Evolutionary conservation across 495 filamentous ascomycete genomes (phyloP), one percentile per base, ranked within the genome.

Genomic region (Podospora pseudoanserina): DNA sequence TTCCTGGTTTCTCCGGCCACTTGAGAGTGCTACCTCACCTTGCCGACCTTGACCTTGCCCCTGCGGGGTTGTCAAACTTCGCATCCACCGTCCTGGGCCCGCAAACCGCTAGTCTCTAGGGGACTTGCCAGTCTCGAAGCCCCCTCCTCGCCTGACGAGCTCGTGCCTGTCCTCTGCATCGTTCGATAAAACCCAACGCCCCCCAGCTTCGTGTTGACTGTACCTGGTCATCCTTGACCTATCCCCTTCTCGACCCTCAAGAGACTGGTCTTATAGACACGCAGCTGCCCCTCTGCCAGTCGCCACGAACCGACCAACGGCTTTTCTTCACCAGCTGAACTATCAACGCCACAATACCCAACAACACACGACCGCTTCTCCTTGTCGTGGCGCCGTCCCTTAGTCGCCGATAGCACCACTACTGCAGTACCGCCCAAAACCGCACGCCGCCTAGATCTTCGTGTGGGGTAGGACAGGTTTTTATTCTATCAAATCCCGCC

Each of bases 1-100:
- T 20, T 58, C 55, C 55, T 58, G 55, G 55, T 58, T 58, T 58
- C 55, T 58, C 55, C 55, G 55, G 23, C 23, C 55, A 58, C 18
- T 57, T 57, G 5, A 19, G 18, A 58, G n/a, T 26, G n/a, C n/a
- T 58, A 19, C 23, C 55, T 58, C 55, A 15, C 23, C 55, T 58
- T 58, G 55, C 6, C 55, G n/a, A 58, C 55, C 55, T 58, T 19
- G 55, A 26, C n/a, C 55, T 58, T 63, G 44, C 28, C 9, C 39
- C 58, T 66, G 64, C 64, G 60, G 64, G 60, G 64, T 69, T 65
- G 58, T 63, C 58, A 65, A 69, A 65, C 63, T 55, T 62, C 64
- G 64, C 63, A 65, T 65, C 63, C 63, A 65, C 49, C 15, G 3
- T 54, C 27, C 59, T 49, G 68, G 68, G 65, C 68, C 68, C 68